Percentiles rank a stretch among this genome's conserved stretches.
Evolutionary conservation across 495 filamentous ascomycete species (phyloP).

Genomic region (Annulohypoxylon stygium): DNA sequence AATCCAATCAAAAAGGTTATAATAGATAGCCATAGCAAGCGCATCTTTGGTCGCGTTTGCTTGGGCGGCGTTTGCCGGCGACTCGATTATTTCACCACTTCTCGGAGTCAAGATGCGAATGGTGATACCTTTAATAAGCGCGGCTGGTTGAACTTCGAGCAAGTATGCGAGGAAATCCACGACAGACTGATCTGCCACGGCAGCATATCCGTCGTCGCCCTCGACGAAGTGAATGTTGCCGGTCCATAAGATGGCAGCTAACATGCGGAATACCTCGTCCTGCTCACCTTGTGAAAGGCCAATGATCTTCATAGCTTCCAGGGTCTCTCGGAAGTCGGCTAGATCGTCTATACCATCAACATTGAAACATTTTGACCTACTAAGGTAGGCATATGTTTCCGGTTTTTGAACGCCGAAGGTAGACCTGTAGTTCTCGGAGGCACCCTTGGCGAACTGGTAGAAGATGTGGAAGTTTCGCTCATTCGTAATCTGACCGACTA

Average conservation of each 20-base stretch:
- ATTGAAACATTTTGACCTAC: constrained; percentile 91
- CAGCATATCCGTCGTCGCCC: constrained; percentile 88
- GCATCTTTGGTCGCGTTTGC: constrained; percentile 95
- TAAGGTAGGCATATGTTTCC: constrained; percentile 95
- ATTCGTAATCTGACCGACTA: constrained; percentile 94
- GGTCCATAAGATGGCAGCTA: constrained; percentile 92
- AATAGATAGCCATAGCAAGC: constrained; percentile 92
- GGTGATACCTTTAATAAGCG: constrained; percentile 90
- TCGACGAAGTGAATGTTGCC: constrained; percentile 92
- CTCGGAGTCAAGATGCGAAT: constrained; percentile 90
- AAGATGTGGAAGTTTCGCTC: constrained; percentile 99
- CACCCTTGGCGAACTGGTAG: constrained; percentile 98
- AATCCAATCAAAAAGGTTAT: constrained; percentile 99
- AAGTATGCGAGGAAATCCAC: constrained; percentile 95
- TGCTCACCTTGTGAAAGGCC: constrained; percentile 90
- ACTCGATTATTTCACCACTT: constrained; percentile 89
- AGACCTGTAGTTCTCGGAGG: constrained; percentile 85
- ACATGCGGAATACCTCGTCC: constrained; percentile 96
- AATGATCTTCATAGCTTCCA: constrained; percentile 95
- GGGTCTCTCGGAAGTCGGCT: constrained; percentile 89
- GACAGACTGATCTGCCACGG: constrained; percentile 86
- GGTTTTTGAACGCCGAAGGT: constrained; percentile 91
- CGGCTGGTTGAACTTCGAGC: constrained; percentile 84
- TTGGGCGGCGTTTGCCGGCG: constrained; percentile 89
- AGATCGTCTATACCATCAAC: constrained; percentile 93